Base-by-base conservation (phyloP, 306 rosid genomes). In the Cicer yamashitae region DNA sequence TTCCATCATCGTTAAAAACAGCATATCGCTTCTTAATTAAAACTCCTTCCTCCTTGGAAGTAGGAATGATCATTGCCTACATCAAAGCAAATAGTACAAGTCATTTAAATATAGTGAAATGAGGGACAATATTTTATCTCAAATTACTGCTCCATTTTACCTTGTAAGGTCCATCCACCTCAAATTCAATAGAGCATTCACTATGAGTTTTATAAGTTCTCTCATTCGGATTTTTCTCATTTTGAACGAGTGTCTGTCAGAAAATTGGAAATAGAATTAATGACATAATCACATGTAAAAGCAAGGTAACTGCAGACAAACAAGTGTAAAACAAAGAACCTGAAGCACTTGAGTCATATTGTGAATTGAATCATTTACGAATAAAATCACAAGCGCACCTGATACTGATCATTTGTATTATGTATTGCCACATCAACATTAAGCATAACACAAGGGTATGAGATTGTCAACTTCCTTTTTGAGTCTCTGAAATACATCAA, bases 381-480 rank as follows among this genome's bases (percentile, higher is more conserved):
- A 68, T 8, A 58, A 79, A 68, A 67, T 52, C 63, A 45, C 83
- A 82, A 82, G 78, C 83, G 79, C 62, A 94, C 98, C 98, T 94
- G 98, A 84, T 94, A 94, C 84, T 94, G 98, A 82, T 90, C 97
- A 77, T 94, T 94, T 85, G 98, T 91, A 76, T 94, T 94, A 87
- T 91, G 91, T 84, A 88, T 88, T 18, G 98, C 96, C 83, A 94
- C 98, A 78, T 94, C 98, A 82, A 91, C 97, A 43, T 94, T 91
- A 79, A 94, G 97, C 98, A 94, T 94, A 10, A 94, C 97, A 86
- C 98, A 94, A n/a, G 98, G 98, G 86, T 94, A 94, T 85, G 98
- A 94, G 84, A 94, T 94, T 30, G 96, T 86, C 84, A 94, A 81
- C 88, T 91, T 94, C 97, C 87, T 85, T 87, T 87, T 90, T 72